phyloP scores from a whole-genome alignment of 2,329 filamentous ascomycete species.

The Cordyceps tenuipes region DNA sequence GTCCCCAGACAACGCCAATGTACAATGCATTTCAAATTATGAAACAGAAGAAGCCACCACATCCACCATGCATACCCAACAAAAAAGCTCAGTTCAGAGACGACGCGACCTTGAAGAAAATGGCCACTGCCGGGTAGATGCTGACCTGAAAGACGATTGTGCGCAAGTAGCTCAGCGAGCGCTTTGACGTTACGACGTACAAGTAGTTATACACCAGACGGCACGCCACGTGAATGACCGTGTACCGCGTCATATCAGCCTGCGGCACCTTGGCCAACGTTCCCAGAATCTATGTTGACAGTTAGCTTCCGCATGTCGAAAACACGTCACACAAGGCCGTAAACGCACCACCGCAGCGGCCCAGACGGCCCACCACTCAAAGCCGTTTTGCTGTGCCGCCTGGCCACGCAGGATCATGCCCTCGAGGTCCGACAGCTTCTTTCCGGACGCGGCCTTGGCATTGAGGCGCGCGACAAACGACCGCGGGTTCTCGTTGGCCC shows the following conservation, averaged over 20 bases:
- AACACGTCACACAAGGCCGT: neutral
- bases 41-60: neutral
- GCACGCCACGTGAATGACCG: conserved; percentile 10
- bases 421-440: conserved; percentile 10
- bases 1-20: too few species aligned
- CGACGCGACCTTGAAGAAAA: conserved; percentile 10
- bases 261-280: conserved; percentile 10
- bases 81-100: neutral
- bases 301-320: neutral
- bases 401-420: conserved; percentile 12
- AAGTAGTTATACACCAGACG: conserved; percentile 9
- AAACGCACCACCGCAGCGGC: conserved; percentile 8
- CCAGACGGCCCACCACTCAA: conserved; percentile 13
- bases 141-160: conserved; percentile 11
- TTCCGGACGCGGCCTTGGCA: conserved; percentile 11
- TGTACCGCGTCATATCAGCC: conserved; percentile 9
- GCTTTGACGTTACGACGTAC: conserved; percentile 8
- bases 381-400: conserved; percentile 12
- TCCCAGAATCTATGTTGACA: conserved; percentile 1
- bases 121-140: conserved; percentile 12
- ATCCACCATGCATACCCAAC: neutral
- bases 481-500: conserved; percentile 13
- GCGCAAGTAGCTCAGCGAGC: conserved; percentile 11
- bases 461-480: conserved; percentile 12
- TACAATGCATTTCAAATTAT: neutral